phyloP scores from a whole-genome alignment of 2,329 filamentous ascomycete genomes.

The Monosporascus sp. region DNA sequence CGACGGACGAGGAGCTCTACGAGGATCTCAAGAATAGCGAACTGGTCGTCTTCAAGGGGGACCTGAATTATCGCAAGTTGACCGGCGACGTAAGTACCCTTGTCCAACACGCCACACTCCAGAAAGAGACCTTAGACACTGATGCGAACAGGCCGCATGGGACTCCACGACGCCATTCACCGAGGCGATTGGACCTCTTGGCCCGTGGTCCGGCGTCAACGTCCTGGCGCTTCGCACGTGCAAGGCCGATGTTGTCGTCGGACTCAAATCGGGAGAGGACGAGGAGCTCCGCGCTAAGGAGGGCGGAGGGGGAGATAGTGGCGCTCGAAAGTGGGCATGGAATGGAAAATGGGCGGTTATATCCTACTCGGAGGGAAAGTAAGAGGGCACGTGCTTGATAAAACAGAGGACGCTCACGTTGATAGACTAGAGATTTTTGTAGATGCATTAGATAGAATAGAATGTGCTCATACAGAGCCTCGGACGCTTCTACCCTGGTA shows the following conservation, averaged over 20 bases:
- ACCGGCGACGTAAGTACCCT: slow-evolving; percentile 69
- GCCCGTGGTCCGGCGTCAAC: slow-evolving; percentile 74
- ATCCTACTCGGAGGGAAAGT: slow-evolving; percentile 70
- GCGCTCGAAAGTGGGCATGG: slow-evolving; percentile 87
- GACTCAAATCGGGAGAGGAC: slow-evolving; percentile 74
- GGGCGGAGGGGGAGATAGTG: slow-evolving; percentile 63
- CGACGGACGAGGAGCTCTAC: slow-evolving; percentile 59
- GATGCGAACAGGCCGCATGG: slow-evolving; percentile 60
- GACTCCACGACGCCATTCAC: slow-evolving; percentile 81
- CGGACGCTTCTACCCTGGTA: too few species aligned
- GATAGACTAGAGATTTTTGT: neutral
- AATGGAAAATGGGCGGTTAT: slow-evolving; percentile 96
- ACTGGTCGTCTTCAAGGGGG: slow-evolving; percentile 93
- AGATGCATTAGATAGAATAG: neutral
- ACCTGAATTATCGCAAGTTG: slow-evolving; percentile 93
- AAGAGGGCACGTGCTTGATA: neutral
- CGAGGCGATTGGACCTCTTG: slow-evolving; percentile 79
- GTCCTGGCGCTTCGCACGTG: slow-evolving; percentile 85
- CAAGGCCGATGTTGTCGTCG: slow-evolving; percentile 94
- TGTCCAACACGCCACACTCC: neutral
- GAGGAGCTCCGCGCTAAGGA: slow-evolving; percentile 67
- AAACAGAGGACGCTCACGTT: too few species aligned
- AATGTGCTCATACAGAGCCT: too few species aligned
- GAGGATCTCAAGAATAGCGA: slow-evolving; percentile 78
- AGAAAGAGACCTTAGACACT: neutral